Evolutionary conservation across 352 stramenopile genomes (phyloP).

Genomic region (Phytophthora sp.): DNA sequence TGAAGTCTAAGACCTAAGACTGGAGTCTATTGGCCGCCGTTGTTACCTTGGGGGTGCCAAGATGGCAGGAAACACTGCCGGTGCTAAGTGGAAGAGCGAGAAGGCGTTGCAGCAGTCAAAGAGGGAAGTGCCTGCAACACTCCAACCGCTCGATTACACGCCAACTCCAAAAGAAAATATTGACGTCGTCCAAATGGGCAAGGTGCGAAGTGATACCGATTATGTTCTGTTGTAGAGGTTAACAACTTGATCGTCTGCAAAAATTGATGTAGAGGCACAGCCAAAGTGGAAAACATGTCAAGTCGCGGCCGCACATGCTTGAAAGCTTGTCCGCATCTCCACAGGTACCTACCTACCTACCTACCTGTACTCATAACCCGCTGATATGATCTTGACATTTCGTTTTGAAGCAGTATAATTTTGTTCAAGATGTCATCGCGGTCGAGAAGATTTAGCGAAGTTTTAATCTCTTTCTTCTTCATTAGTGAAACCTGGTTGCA

Average conservation of each 20-base stretch:
- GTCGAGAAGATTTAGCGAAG: too few relatives aligned
- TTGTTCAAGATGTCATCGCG: constrained; percentile 3
- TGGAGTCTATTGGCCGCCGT: constrained; percentile 3
- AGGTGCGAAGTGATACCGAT: constrained; percentile 46
- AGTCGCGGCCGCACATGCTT: constrained; percentile 58
- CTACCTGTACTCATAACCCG: not conserved
- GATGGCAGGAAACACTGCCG: constrained; percentile 30
- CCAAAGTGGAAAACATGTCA: constrained; percentile 57
- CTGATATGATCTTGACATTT: constrained; percentile 1
- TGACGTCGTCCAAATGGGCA: constrained; percentile 57
- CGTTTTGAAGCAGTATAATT: constrained; percentile 11
- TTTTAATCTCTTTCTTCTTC: too few relatives aligned
- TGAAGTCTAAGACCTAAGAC: constrained; percentile 1
- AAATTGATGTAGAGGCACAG: constrained; percentile 33
- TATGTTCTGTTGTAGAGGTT: not conserved
- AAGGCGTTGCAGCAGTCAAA: constrained; percentile 40
- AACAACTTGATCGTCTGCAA: not conserved
- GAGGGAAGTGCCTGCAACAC: constrained; percentile 44
- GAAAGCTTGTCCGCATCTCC: constrained; percentile 53
- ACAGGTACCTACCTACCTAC: constrained; percentile 33
- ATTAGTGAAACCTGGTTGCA: too few relatives aligned
- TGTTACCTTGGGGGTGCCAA: constrained; percentile 7
- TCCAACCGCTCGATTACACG: constrained; percentile 74
- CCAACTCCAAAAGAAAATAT: constrained; percentile 65
- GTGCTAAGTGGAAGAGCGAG: constrained; percentile 49